phyloP scores from a whole-genome alignment of 306 rosid species.

The Calophaca sinica region DNA sequence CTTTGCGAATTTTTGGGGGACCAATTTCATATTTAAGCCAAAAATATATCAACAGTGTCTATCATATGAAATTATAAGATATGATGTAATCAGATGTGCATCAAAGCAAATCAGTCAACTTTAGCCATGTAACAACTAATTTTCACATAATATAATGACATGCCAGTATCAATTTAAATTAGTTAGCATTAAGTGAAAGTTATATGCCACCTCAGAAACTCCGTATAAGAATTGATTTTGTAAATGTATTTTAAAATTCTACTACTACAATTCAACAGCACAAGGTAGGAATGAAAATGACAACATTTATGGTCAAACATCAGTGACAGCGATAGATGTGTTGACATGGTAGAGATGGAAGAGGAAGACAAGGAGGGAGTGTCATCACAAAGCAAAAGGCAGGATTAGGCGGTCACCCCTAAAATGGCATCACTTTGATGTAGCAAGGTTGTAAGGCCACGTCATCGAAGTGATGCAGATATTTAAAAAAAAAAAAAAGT shows the following conservation, averaged over 20 bases:
- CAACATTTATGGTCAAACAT: too few species aligned
- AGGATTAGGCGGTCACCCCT: not conserved
- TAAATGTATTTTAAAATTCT: not conserved
- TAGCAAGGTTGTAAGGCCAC: not conserved
- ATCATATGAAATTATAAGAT: not conserved
- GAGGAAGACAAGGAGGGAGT: too few species aligned
- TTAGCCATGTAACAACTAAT: not conserved
- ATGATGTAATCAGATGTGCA: not conserved
- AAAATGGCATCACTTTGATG: slow-evolving; percentile 8
- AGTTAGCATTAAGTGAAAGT: not conserved
- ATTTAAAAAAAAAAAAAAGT: not conserved
- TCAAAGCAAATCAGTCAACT: not conserved
- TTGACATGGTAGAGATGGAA: too few species aligned
- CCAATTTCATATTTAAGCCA: too few species aligned
- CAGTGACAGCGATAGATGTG: too few species aligned
- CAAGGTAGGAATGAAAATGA: not conserved
- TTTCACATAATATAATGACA: slow-evolving; percentile 14
- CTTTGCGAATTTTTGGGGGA: too few species aligned
- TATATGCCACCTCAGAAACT: not conserved
- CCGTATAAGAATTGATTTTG: not conserved
- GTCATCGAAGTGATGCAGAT: slow-evolving; percentile 3
- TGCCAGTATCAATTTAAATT: slow-evolving; percentile 3
- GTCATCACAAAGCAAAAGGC: not conserved
- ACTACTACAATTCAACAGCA: not conserved
- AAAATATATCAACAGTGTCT: not conserved